Percentiles rank a stretch among this genome's conserved stretches.
Evolutionary conservation across 2,329 filamentous ascomycete genomes (phyloP).

Genomic region (Emmonsia crescens): DNA sequence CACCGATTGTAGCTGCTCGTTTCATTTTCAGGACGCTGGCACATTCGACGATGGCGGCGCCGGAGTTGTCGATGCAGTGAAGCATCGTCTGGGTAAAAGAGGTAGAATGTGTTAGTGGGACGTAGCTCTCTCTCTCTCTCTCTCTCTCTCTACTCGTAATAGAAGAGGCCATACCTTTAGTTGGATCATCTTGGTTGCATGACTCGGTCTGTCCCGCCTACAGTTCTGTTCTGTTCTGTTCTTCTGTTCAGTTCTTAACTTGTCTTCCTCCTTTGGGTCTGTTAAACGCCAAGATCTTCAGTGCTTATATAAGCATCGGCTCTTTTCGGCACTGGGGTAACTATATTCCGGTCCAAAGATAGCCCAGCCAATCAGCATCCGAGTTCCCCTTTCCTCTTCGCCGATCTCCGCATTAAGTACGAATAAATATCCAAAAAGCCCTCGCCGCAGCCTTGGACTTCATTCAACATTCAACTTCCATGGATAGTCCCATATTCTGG

Average conservation of each 20-base stretch:
- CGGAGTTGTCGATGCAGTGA: conserved; percentile 99
- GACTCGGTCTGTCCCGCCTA: conserved; percentile 11
- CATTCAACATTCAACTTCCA: too few species aligned
- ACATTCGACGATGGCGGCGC: conserved; percentile 94
- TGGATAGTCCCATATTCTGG: too few species aligned
- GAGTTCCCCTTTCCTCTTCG: background rate
- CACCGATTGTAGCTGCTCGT: conserved; percentile 74
- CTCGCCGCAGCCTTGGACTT: background rate
- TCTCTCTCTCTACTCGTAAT: background rate
- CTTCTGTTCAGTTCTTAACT: conserved; percentile 6
- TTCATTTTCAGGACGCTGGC: conserved; percentile 88
- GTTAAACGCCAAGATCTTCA: background rate
- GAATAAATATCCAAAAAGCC: background rate
- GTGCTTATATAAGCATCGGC: background rate
- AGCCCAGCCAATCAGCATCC: conserved; percentile 1
- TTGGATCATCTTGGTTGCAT: conserved; percentile 68
- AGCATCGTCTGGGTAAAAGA: conserved; percentile 63
- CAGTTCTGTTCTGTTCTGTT: conserved; percentile 2
- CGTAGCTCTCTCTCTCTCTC: background rate
- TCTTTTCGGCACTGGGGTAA: background rate
- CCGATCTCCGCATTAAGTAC: background rate
- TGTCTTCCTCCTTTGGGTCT: conserved; percentile 6
- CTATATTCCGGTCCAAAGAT: background rate
- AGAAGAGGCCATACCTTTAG: conserved; percentile 51
- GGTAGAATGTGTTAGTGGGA: background rate